Evolutionary conservation across 1,284 basidiomycete species (phyloP).

Genomic region (Papiliotrema fonsecae): DNA sequence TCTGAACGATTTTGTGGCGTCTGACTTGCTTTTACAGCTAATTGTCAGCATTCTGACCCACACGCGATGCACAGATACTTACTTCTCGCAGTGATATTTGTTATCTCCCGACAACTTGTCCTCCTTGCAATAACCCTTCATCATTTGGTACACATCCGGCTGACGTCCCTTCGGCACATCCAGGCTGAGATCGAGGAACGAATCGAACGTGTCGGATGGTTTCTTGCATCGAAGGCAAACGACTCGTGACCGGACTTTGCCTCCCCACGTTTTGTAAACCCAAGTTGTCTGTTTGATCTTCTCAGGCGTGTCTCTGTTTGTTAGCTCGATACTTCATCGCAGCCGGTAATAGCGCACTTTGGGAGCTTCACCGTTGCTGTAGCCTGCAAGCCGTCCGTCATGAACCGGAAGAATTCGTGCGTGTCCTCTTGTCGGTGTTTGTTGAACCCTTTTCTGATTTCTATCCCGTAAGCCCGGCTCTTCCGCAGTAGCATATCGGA

Average conservation of each 20-base stretch:
- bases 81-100: slow-evolving; percentile 99
- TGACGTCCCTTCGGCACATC: slow-evolving; percentile 63
- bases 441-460: slow-evolving; percentile 85
- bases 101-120: slow-evolving; percentile 84
- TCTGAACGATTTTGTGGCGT: slow-evolving; percentile 51
- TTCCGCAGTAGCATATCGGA: background rate
- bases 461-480: slow-evolving; percentile 48
- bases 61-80: slow-evolving; percentile 29
- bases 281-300: slow-evolving; percentile 84
- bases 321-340: too few species aligned
- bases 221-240: slow-evolving; percentile 77
- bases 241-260: slow-evolving; percentile 85
- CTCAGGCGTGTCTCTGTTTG: slow-evolving; percentile 65
- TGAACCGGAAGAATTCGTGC: slow-evolving; percentile 95
- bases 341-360: too few species aligned
- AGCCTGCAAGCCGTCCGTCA: slow-evolving; percentile 85
- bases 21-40: slow-evolving; percentile 44
- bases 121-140: slow-evolving; percentile 74
- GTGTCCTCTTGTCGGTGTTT: slow-evolving; percentile 94
- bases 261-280: slow-evolving; percentile 92
- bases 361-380: too few species aligned
- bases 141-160: slow-evolving; percentile 64
- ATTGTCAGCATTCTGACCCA: background rate
- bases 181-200: slow-evolving; percentile 85
- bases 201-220: slow-evolving; percentile 95